Conservation (phyloP, 148 eudicot genomes). For the Polygonum maritimum region DNA sequence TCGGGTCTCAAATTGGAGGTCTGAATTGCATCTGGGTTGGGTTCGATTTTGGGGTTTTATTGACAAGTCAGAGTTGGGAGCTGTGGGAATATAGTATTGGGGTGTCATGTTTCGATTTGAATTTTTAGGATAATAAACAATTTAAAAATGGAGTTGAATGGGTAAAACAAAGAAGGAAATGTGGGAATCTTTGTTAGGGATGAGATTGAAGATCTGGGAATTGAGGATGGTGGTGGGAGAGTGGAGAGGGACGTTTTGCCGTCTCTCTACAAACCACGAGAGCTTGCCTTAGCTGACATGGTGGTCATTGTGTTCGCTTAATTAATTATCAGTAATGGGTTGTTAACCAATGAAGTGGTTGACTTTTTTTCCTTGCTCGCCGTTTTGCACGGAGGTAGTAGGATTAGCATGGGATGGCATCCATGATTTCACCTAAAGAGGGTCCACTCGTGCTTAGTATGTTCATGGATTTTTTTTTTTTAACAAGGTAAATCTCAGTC, state of each 20-base stretch:
- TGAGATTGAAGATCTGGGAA: constrained; percentile 1
- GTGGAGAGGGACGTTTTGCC: constrained; percentile 5
- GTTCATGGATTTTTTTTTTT: no score
- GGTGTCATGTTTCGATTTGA: neutral
- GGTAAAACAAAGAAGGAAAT: neutral
- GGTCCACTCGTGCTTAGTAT: no score
- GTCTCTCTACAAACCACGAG: neutral
- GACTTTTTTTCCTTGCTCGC: no score
- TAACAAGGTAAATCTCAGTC: no score
- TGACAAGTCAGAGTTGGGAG: constrained; percentile 11
- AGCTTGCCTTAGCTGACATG: neutral
- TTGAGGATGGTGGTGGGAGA: neutral
- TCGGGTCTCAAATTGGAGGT: constrained; percentile 19
- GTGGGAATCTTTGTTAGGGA: constrained; percentile 3
- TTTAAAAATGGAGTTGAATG: neutral
- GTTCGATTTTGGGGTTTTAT: constrained; percentile 11
- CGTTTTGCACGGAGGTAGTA: no score
- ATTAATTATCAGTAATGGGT: neutral
- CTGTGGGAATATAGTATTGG: constrained; percentile 4
- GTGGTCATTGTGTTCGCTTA: neutral
- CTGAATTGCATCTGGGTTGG: constrained; percentile 12
- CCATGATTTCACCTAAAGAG: no score
- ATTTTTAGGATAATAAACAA: neutral
- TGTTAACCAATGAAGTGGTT: no score
- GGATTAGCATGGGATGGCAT: no score